Evolutionary conservation across 805 yeast genomes (phyloP).

Genomic region (Pichia sporocuriosa): DNA sequence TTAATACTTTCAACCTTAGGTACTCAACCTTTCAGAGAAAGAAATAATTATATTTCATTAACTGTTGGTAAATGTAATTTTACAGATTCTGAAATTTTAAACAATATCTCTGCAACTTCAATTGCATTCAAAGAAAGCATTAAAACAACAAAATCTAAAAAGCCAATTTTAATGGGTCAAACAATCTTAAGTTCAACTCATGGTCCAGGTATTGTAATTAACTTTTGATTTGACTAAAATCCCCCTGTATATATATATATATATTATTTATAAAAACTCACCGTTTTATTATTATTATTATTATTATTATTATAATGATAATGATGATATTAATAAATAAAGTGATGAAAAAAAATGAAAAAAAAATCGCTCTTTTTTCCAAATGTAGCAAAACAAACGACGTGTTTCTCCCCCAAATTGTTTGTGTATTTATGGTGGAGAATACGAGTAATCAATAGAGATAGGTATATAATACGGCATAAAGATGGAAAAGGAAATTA

Average conservation of each 20-base stretch:
- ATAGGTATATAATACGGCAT: no score
- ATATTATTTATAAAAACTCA: background rate
- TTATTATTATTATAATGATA: background rate
- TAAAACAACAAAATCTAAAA: conserved; percentile 53
- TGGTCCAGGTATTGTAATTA: conserved; percentile 75
- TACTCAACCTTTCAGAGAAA: conserved; percentile 73
- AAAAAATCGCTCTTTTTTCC: no score
- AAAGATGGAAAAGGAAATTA: no score
- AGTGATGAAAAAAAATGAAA: no score
- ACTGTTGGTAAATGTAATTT: conserved; percentile 75
- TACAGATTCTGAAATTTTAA: conserved; percentile 66
- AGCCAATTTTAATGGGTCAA: conserved; percentile 63
- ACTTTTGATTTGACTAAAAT: conserved; percentile 27
- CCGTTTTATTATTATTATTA: background rate
- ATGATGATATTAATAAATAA: conserved; percentile 1
- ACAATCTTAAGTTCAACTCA: conserved; percentile 61
- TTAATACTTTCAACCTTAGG: conserved; percentile 55
- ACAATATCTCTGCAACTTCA: conserved; percentile 63
- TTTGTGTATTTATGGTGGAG: no score
- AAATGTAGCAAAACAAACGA: no score
- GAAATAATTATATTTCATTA: conserved; percentile 49
- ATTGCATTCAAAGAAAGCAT: conserved; percentile 51
- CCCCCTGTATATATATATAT: background rate
- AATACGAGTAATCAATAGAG: no score
- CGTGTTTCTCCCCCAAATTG: no score